These are phyloP conservation scores for Hordeum marinum DNA, from an alignment of 176 grass and related monocot genomes.

Conservation along the genomic window DNA sequence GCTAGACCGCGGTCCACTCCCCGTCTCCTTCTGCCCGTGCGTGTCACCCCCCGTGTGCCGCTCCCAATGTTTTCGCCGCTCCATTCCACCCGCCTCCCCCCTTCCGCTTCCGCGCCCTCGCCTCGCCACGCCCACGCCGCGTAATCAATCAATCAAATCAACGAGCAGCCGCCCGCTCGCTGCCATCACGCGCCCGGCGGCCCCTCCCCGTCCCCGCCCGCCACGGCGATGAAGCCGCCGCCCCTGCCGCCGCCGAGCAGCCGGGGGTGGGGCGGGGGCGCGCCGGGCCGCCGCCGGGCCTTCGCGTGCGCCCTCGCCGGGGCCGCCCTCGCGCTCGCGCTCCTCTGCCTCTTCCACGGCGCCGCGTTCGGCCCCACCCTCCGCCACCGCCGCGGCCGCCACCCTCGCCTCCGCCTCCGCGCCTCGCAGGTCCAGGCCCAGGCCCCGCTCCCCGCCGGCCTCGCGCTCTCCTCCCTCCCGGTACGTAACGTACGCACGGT, in stretches of 20 bases:
- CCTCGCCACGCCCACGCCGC: neutral
- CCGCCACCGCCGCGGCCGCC: neutral
- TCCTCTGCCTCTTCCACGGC: conserved; percentile 86
- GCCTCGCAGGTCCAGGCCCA: neutral
- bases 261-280: neutral
- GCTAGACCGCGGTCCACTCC: no score
- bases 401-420: neutral
- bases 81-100: conserved; percentile 12
- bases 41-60: neutral
- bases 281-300: conserved; percentile 20
- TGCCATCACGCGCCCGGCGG: neutral
- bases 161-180: neutral
- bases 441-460: conserved; percentile 4
- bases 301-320: conserved; percentile 51
- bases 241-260: neutral
- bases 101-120: neutral
- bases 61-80: neutral
- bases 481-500: conserved; percentile 13
- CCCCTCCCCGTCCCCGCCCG: neutral
- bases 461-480: conserved; percentile 53
- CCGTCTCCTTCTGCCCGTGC: no score
- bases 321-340: conserved; percentile 48
- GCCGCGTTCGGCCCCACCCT: conserved; percentile 56
- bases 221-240: conserved; percentile 32
- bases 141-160: neutral